Base-by-base conservation (phyloP, 2,329 filamentous ascomycete genomes). In the Phoma sp. region DNA sequence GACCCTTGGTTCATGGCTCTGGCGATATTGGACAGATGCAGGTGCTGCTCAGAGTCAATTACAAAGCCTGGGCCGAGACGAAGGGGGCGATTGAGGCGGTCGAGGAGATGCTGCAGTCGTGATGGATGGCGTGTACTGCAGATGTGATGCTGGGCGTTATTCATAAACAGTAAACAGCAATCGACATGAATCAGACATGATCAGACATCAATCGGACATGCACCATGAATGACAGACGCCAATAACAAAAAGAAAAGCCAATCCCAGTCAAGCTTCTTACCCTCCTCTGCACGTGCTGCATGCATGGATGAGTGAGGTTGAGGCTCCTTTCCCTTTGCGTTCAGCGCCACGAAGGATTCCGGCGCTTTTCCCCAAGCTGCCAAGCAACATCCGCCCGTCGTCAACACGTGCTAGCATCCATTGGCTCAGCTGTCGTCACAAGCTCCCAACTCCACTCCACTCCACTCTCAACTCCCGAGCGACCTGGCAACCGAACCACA, bases 321-420 rank as follows among this genome's bases (percentile, higher is more conserved):
- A 17, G 17, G 17, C 17, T 17, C 17, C 17, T 17, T 17, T 17
- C 17, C 17, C 17, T 17, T 17, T 17, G 17, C 17, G 17, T 24
- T 71, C 68, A 36, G 36, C 5, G 67, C 69, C 65, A 6, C 64
- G 65, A 25, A 70, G 70, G 27, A 63, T 68, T 36, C 61, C 56
- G 17, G 31, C 40, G 44, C 46, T 37, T 32, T 19, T 6, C 51
- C 43, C 27, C 40, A 27, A 31, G 36, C n/a, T 19, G 40, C 51
- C 43, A 43, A 48, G 44, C 43, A 44, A 12, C 27, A 29, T 29
- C 27, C 3, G 27, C 7, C 25, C 25, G 25, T 2, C 7, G 25
- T 8, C 25, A 8, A 8, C 29, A 31, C 29, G 29, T 31, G 29
- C 29, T 3, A 15, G 4, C 12, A 6, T 10, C 6, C 4, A 13